These are phyloP conservation scores for Dictyophora rubrovolvata DNA, from an alignment of 768 basidiomycete species.

Conservation along the genomic window DNA sequence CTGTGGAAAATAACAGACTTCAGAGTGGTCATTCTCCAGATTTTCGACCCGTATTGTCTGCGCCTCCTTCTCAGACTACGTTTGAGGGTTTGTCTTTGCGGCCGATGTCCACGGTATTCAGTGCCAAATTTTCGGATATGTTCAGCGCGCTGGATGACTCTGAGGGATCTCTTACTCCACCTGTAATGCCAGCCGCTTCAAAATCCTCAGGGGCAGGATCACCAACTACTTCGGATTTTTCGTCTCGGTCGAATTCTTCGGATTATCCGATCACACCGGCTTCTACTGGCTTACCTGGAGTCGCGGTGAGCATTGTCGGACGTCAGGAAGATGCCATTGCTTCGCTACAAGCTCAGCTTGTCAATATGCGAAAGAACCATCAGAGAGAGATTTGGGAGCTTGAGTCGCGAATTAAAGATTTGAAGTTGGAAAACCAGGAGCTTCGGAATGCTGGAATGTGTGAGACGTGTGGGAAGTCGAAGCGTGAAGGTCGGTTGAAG, in stretches of 20 bases:
- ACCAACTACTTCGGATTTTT: slow-evolving; percentile 35
- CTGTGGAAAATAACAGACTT: background rate
- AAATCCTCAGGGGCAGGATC: slow-evolving; percentile 26
- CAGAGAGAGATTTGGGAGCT: slow-evolving; percentile 68
- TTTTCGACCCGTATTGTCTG: slow-evolving; percentile 38
- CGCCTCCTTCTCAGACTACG: slow-evolving; percentile 50
- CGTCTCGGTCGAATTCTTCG: slow-evolving; percentile 8
- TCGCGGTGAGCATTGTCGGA: slow-evolving; percentile 11
- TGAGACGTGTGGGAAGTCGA: slow-evolving; percentile 41
- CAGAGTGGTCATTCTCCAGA: background rate
- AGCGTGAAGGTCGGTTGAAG: slow-evolving; percentile 26
- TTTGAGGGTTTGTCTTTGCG: slow-evolving; percentile 63
- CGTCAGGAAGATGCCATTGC: slow-evolving; percentile 38
- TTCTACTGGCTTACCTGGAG: background rate
- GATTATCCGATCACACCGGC: slow-evolving; percentile 9
- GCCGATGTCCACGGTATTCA: slow-evolving; percentile 69
- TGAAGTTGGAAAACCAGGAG: slow-evolving; percentile 59
- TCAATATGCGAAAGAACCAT: slow-evolving; percentile 50
- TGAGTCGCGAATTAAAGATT: slow-evolving; percentile 59
- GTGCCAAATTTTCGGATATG: slow-evolving; percentile 49
- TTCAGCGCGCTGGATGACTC: slow-evolving; percentile 16
- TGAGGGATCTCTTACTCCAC: background rate
- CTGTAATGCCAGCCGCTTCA: slow-evolving; percentile 29
- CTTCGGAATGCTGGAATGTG: slow-evolving; percentile 44
- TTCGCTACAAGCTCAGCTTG: slow-evolving; percentile 52